Evolutionary conservation across 1,139 yeast genomes (phyloP), one percentile per base, ranked within the genome.

Genomic region (Kurtzmaniella quercitrusa): DNA sequence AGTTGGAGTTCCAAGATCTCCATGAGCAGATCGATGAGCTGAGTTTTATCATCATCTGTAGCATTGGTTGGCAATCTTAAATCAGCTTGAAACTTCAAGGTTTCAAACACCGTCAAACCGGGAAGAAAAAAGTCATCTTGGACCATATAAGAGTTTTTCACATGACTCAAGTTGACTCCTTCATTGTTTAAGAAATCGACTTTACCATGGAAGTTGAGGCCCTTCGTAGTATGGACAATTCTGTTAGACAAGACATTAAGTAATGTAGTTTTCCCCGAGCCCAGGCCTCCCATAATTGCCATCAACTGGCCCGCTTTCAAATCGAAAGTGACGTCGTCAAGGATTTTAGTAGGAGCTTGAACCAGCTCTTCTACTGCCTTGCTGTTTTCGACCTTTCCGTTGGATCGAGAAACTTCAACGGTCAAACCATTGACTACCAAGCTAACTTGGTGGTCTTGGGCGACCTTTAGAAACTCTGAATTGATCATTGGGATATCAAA

Each of bases 211-310:
- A 73, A 72, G 2, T 46, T 41, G 27, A 73, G 56, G 23, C 55
- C 60, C 39, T 61, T 63, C 45, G 68, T 65, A 38, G 50, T 55
- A 2, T 60, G 58, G 41, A 68, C 70, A 3, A 81, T 73, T 46
- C 91, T 62, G 41, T 81, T 76, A 0, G 95, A 88, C 47, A 89
- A 62, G 1, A 82, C 79, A 54, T 89, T 88, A 29, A 89, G 66
- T 37, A 89, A 60, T 0, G 96, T 86, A 0, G 96, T 89, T 57
- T 89, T 89, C 4, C 96, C 96, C 6, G 90, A 80, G 0, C 96
- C 96, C 0, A 94, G 82, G 0, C 94, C 91, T 2, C 95, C 95
- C 68, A 85, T 76, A 24, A 86, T 82, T 4, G 93, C 93, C 65
- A 84, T 73, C 50, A 77, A 63, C 40, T 74, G 68, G 34, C 78